Evolutionary conservation across 1,139 yeast genomes (phyloP).

Genomic region (Magnusiomyces starmeri): DNA sequence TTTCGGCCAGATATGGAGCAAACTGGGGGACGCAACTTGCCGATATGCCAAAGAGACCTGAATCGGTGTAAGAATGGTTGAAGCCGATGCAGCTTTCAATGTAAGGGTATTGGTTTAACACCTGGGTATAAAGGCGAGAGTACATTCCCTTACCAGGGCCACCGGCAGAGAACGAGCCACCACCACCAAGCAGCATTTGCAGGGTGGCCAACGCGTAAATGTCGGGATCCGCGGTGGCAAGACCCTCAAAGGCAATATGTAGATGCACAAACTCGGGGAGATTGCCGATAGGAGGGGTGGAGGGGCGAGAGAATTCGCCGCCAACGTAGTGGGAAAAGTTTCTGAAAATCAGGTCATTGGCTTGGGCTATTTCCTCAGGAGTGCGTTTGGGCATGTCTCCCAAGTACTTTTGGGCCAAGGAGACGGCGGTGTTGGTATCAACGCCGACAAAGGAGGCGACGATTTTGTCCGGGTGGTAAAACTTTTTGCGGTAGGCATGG

Average conservation of each 20-base stretch:
- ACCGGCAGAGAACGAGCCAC: constrained; percentile 96
- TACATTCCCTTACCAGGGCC: constrained; percentile 99
- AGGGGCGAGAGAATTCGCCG: constrained; percentile 66
- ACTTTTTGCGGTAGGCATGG: constrained; percentile 53
- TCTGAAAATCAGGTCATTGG: constrained; percentile 26
- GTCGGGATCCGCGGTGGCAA: constrained; percentile 77
- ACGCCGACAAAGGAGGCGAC: constrained; percentile 90
- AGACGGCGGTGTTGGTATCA: constrained; percentile 60
- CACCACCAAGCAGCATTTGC: constrained; percentile 93
- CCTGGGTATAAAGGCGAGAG: constrained; percentile 84
- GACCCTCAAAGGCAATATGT: constrained; percentile 83
- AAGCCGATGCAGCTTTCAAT: constrained; percentile 84
- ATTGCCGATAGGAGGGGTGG: constrained; percentile 62
- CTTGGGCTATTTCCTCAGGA: constrained; percentile 14
- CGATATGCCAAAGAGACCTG: constrained; percentile 87
- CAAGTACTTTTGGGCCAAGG: constrained; percentile 53
- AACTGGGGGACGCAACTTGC: constrained; percentile 81
- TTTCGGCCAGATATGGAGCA: constrained; percentile 74
- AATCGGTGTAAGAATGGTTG: constrained; percentile 84
- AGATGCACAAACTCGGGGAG: constrained; percentile 79
- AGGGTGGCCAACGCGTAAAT: constrained; percentile 85
- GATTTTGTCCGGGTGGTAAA: constrained; percentile 73
- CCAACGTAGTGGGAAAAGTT: constrained; percentile 64
- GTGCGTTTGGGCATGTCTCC: constrained; percentile 46
- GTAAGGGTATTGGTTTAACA: constrained; percentile 83